A percentile compares a stretch with the other conserved stretches of the same genome.
phyloP scores from a whole-genome alignment of 805 yeast genomes.

The Metschnikowia vanudenii region DNA sequence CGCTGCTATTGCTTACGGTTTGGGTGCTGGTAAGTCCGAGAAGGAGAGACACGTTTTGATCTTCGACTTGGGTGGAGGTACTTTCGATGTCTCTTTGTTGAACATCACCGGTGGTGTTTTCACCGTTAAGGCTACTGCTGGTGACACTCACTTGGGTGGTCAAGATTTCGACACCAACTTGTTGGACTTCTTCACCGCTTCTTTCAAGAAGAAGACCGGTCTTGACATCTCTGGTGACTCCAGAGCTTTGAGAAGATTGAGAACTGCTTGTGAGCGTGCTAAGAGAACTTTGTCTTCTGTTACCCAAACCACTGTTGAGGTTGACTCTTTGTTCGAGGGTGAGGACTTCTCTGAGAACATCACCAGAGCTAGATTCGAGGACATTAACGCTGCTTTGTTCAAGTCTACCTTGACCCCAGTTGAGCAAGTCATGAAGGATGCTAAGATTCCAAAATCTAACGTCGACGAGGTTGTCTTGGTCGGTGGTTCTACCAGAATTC shows the following conservation, averaged over 20 bases:
- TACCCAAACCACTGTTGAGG: constrained; percentile 93
- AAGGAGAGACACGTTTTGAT: constrained; percentile 71
- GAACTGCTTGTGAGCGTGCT: constrained; percentile 98
- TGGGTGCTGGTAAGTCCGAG: constrained; percentile 32
- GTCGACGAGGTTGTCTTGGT: constrained; percentile 94
- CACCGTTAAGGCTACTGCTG: constrained; percentile 88
- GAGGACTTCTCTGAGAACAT: constrained; percentile 92
- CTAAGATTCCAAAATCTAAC: constrained; percentile 82
- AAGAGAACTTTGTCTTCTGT: constrained; percentile 94
- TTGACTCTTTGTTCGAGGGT: constrained; percentile 93
- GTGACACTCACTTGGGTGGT: constrained; percentile 54
- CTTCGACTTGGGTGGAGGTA: constrained; percentile 97
- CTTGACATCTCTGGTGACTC: constrained; percentile 46
- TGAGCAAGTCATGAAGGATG: constrained; percentile 91
- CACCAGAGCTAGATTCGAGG: constrained; percentile 98
- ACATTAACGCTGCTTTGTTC: constrained; percentile 87
- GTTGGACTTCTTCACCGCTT: constrained; percentile 46
- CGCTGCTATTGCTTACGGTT: constrained; percentile 42
- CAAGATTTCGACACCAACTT: constrained; percentile 52
- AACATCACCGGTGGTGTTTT: constrained; percentile 95
- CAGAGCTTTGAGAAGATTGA: constrained; percentile 66
- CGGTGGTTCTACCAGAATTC: constrained; percentile 99
- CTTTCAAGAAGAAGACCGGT: constrained; percentile 48
- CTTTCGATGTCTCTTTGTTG: constrained; percentile 91
- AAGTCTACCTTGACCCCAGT: constrained; percentile 95